These are phyloP conservation scores for Cercospora sp. DNA, from an alignment of 2,329 filamentous ascomycete genomes.

Conservation along the genomic window DNA sequence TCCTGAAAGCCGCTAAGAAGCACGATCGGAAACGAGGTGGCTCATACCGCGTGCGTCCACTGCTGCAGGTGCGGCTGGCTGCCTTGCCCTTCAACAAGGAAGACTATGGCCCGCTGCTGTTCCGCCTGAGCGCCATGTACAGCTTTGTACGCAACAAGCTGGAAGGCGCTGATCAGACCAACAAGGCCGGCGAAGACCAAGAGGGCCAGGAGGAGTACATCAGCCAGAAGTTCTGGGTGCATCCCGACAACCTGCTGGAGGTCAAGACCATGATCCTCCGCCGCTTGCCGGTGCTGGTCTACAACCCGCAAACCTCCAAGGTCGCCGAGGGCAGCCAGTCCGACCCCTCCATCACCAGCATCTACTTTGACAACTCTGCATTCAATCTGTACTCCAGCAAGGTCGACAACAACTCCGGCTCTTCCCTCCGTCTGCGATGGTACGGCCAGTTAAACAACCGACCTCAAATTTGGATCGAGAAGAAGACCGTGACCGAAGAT, in stretches of 20 bases:
- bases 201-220: conserved; percentile 35
- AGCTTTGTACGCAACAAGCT: conserved; percentile 86
- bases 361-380: conserved; percentile 88
- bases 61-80: conserved; percentile 87
- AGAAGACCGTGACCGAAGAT: conserved; percentile 78
- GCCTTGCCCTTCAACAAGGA: conserved; percentile 93
- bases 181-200: conserved; percentile 24
- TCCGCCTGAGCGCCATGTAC: conserved; percentile 90
- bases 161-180: conserved; percentile 51
- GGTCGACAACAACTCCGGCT: conserved; percentile 72
- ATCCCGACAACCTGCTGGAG: conserved; percentile 91
- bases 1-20: conserved; percentile 98
- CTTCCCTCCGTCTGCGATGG: conserved; percentile 86
- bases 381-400: conserved; percentile 88
- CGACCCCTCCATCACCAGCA: conserved; percentile 88
- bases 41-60: conserved; percentile 82
- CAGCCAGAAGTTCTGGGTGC: conserved; percentile 71
- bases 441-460: conserved; percentile 78
- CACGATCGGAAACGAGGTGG: conserved; percentile 90
- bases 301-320: conserved; percentile 83
- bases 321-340: conserved; percentile 72
- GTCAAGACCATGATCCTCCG: conserved; percentile 95
- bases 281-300: conserved; percentile 85
- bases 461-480: conserved; percentile 81
- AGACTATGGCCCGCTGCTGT: conserved; percentile 85